Evolutionary conservation across 345 rosid species (phyloP), one percentile per base, ranked within the genome.

Genomic region (Turnera subulata): DNA sequence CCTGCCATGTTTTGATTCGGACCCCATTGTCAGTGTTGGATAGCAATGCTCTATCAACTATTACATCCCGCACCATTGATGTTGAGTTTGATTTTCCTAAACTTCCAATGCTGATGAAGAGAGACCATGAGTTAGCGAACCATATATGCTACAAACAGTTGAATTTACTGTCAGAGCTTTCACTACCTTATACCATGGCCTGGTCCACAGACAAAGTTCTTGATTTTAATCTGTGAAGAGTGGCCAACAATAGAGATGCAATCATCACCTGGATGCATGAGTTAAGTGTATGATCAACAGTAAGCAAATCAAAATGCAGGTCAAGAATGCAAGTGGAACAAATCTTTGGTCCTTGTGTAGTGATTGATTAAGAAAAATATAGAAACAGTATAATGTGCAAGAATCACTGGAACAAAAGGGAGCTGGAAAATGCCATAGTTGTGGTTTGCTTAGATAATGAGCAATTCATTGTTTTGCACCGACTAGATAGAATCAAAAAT

Each of bases 1-100:
- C 98, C 98, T 89, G 95, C 98, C 98, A 89, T 53, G 97, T 89
- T 77, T 89, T 92, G 72, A 92, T 89, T 54, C 98, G 89, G 51
- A 82, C 76, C 44, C 97, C 98, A 67, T 89, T 89, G 11, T 74
- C 66, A 11, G 97, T 84, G 76, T 82, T 72, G 62, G 80, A 84
- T 24, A 89, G 66, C 46, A 72, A 71, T 10, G 84, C 96, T 58
- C 82, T 73, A 56, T 84, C 80, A 47, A 89, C 84, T 20, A 59
- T 46, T 50, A 92, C 58, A 64, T 86, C 76, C 22, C 32, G 72
- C 64, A 92, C 90, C 53, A 67, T 65, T 35, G 80, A 73, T 76
- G 74, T 71, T 6, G 95, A 75, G 68, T 82, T 68, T 1, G 73
- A 73, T 68, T 86, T 86, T 59, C 98, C 98, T 78, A 89, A 46